These are phyloP conservation scores for Bauhinia variegata DNA, from an alignment of 306 rosid genomes.

Conservation along the genomic window DNA sequence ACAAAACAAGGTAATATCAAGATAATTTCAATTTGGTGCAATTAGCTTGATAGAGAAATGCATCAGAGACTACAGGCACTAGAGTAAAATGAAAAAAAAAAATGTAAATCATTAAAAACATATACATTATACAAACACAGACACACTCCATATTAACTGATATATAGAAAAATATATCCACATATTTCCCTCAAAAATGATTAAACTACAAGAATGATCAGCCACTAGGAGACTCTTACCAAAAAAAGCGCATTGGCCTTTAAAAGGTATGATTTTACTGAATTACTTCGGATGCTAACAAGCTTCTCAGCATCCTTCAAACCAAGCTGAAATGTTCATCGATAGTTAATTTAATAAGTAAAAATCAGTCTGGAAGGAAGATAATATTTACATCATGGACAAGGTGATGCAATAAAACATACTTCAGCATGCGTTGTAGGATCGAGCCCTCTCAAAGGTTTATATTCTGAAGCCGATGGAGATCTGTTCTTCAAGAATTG, in stretches of 20 bases:
- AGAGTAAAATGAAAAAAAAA: constrained; percentile 6
- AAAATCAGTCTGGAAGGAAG: constrained; percentile 21
- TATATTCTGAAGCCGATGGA: constrained; percentile 81
- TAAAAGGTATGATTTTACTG: constrained; percentile 71
- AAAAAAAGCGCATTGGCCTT: constrained; percentile 74
- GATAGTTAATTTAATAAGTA: constrained; percentile 30
- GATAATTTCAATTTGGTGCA: constrained; percentile 16
- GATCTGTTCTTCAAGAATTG: constrained; percentile 63
- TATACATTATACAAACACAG: background rate
- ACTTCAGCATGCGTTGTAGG: constrained; percentile 95
- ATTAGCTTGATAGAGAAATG: constrained; percentile 21
- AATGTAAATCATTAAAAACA: constrained; percentile 4
- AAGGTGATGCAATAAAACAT: constrained; percentile 42
- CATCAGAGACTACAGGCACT: constrained; percentile 7
- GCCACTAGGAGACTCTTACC: constrained; percentile 50
- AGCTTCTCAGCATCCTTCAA: constrained; percentile 92
- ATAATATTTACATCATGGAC: constrained; percentile 27
- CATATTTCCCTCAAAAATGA: background rate
- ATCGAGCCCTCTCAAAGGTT: constrained; percentile 87
- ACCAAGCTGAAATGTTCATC: constrained; percentile 71
- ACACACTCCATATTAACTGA: background rate
- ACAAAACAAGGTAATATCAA: constrained; percentile 31
- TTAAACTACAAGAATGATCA: constrained; percentile 20
- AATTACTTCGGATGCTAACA: constrained; percentile 51
- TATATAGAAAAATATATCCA: constrained; percentile 1